Evolutionary conservation across 2,329 filamentous ascomycete genomes (phyloP), one percentile per base, ranked within the genome.

Genomic region (Fusarium redolens): DNA sequence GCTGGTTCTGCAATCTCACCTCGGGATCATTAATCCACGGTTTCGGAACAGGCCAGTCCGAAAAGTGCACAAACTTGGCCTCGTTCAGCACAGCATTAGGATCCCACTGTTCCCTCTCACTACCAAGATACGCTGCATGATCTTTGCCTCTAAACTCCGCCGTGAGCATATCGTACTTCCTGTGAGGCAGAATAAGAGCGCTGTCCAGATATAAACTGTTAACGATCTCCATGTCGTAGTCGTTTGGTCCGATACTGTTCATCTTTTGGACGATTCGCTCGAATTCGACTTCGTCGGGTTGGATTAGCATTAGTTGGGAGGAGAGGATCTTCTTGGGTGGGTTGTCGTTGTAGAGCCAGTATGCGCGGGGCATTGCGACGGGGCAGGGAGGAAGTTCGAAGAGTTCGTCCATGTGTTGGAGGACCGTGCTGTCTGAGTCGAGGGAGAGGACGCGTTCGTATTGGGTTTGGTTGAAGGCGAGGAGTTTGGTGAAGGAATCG

Each of bases 41-140:
- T 74, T 93, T 93, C 1, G 91, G 90, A 22, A 92, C 77, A 3
- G 92, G 92, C 89, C 89, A 92, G 78, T 94, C 92, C 12, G 89
- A 91, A 79, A 93, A 93, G 78, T 93, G 92, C 4, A 93, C 83
- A 33, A 91, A 85, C 71, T 92, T 92, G 13, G 90, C 89, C 75
- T 92, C 89, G 22, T 85, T 84, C 50, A 88, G 82, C 2, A 86
- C 84, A 22, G 78, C 61, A 59, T 79, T n/a, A 0, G 91, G 84
- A 77, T 92, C 87, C 90, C 91, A 93, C 11, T 78, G 76, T 71
- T 89, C 88, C 4, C 85, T 80, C 22, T 84, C 82, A 12, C 70
- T 70, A 1, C 80, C 78, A 3, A 85, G 80, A 41, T 86, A 86
- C 2, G 83, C 81, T 20, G 81, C 77, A 72, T 87, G 87, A 4